phyloP scores from a whole-genome alignment of 202 grass and related monocot genomes.

The Alloteropsis angusta region DNA sequence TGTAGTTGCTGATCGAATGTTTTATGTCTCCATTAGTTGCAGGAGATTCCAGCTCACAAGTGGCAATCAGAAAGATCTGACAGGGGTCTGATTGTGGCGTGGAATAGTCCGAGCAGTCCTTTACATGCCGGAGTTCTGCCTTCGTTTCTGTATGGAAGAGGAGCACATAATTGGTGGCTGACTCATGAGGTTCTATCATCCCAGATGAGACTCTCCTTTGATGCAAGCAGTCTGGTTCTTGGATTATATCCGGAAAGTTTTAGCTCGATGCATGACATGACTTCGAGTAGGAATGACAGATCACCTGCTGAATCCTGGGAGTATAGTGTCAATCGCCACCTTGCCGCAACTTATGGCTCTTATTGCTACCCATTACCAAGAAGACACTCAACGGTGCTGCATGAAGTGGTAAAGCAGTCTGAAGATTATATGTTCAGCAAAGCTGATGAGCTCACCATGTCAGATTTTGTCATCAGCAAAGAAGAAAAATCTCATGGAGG shows the following conservation, averaged over 20 bases:
- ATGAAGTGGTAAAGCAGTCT: slow-evolving; percentile 39
- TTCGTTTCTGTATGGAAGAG: slow-evolving; percentile 63
- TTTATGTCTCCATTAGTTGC: slow-evolving; percentile 27
- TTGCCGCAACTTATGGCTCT: slow-evolving; percentile 58
- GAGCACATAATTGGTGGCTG: slow-evolving; percentile 50
- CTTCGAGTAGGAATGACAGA: neutral
- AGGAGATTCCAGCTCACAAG: slow-evolving; percentile 32
- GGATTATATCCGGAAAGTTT: slow-evolving; percentile 49
- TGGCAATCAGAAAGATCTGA: slow-evolving; percentile 18
- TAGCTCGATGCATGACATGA: neutral
- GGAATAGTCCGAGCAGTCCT: slow-evolving; percentile 48
- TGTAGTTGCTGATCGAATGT: neutral
- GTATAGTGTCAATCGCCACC: slow-evolving; percentile 41
- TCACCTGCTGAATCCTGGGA: slow-evolving; percentile 33
- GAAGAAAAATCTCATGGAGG: neutral
- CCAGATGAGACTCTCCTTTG: slow-evolving; percentile 51
- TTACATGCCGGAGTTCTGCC: slow-evolving; percentile 60
- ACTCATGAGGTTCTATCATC: slow-evolving; percentile 60
- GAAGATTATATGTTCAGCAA: slow-evolving; percentile 44
- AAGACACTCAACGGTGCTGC: slow-evolving; percentile 5
- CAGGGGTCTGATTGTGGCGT: slow-evolving; percentile 51
- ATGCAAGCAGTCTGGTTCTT: slow-evolving; percentile 43
- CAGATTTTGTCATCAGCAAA: slow-evolving; percentile 1
- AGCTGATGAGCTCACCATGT: slow-evolving; percentile 1
- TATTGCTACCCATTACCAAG: slow-evolving; percentile 29